Evolutionary conservation across 768 basidiomycete genomes (phyloP).

Genomic region (Postia placenta): DNA sequence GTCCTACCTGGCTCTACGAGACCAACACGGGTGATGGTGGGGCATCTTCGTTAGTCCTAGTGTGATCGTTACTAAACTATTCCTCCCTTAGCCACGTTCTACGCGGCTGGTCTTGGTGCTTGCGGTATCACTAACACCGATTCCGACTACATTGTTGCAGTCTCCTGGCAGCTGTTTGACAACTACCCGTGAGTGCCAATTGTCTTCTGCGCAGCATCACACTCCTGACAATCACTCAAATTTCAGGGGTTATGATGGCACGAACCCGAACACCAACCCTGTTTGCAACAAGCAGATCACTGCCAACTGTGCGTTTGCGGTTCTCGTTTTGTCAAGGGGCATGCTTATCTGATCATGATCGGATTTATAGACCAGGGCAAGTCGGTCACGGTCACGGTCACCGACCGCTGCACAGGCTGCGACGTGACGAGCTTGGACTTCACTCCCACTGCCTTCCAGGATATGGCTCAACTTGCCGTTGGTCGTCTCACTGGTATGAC

Average conservation of each 20-base stretch:
- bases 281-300: conserved; percentile 49
- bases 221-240: background rate
- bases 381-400: conserved; percentile 39
- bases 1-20: conserved; percentile 8
- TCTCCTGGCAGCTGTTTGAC: conserved; percentile 52
- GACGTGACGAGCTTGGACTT: conserved; percentile 50
- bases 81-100: conserved; percentile 41
- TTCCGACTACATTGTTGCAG: conserved; percentile 50
- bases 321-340: conserved; percentile 5
- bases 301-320: conserved; percentile 43
- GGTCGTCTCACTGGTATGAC: conserved; percentile 47
- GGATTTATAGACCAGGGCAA: conserved; percentile 43
- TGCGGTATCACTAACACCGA: conserved; percentile 55
- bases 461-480: conserved; percentile 34
- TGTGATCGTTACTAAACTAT: background rate
- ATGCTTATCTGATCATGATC: background rate
- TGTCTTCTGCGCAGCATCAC: background rate
- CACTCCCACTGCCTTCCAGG: conserved; percentile 49
- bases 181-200: conserved; percentile 43
- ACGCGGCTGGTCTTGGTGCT: conserved; percentile 53
- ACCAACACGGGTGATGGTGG: conserved; percentile 20
- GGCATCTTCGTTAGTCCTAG: too few relatives aligned
- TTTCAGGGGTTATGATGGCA: conserved; percentile 45
- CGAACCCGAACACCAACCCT: conserved; percentile 72
- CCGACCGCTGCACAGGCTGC: conserved; percentile 63